Evolutionary conservation across 495 filamentous ascomycete species (phyloP), one percentile per base, ranked within the genome.

Genomic region (Xylaria curta): DNA sequence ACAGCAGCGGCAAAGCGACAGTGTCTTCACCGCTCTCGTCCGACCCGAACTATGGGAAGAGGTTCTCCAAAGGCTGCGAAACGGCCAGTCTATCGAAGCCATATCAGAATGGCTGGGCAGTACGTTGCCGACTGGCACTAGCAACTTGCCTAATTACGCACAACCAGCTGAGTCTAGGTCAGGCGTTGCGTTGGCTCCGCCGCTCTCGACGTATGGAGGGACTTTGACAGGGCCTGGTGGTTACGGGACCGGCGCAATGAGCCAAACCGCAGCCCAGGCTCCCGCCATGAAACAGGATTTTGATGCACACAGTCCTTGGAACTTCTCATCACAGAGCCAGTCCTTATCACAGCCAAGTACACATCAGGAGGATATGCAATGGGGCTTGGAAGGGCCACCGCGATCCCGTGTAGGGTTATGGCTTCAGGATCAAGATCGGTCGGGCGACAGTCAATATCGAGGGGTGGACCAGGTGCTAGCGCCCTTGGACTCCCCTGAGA

Each of bases 21-120:
- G 81, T 2, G 79, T 89, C 40, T 73, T 88, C 36, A 76, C 80
- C 36, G 87, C 86, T 28, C 81, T 85, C 28, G 79, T 79, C 3
- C 81, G 79, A 19, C 77, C 79, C 13, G 83, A 85, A 17, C 64
- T 81, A 17, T 79, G 82, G 68, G 83, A 88, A 59, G 83, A 87
- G 53, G 80, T 88, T 19, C 73, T 89, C 28, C 72, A 79, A 40
- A 84, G 81, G 31, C 68, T 89, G 31, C 83, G 85, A 21, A 81
- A 74, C 46, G 86, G 86, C 42, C 82, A 86, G 69, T 80, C 82
- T n/a, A 74, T 87, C 17, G 84, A 87, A 26, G 77, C 65, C 26
- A 86, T 89, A 66, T 81, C 83, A 7, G 79, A 84, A 60, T 85
- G 83, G 80, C 78, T 89, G 33, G 80, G 77, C n/a, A 70, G 72